Percentiles rank a stretch among this genome's conserved stretches.
phyloP scores from a whole-genome alignment of 371 early-diverging fungal species.

The Actinomortierella ambigua region DNA sequence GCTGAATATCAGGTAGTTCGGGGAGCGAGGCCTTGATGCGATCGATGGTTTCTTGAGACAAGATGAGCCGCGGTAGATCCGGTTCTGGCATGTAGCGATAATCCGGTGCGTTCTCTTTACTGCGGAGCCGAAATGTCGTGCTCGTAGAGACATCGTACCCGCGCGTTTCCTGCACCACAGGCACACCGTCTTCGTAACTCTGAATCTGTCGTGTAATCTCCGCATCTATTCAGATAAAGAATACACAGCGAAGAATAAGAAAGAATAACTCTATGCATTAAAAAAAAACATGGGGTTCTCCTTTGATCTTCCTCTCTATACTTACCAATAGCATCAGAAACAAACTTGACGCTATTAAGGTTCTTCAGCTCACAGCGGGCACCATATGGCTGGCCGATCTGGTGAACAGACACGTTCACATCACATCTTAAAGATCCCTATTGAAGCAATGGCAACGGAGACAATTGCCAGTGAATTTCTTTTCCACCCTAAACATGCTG shows the following conservation, averaged over 20 bases:
- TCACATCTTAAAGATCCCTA: conserved; percentile 90
- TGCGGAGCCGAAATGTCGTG: conserved; percentile 70
- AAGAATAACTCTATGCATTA: neutral
- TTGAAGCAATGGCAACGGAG: neutral
- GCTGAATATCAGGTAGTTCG: conserved; percentile 74
- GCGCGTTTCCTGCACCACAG: conserved; percentile 75
- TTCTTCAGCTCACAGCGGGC: conserved; percentile 90
- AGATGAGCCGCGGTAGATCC: conserved; percentile 72
- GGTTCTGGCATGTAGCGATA: conserved; percentile 95
- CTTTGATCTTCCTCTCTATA: neutral
- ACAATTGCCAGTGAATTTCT: too few relatives aligned
- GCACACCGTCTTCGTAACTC: conserved; percentile 56
- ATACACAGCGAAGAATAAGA: neutral
- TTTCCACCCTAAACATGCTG: too few relatives aligned
- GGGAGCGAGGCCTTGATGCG: conserved; percentile 55
- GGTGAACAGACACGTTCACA: conserved; percentile 87
- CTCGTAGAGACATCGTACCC: conserved; percentile 71
- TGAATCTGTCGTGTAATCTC: conserved; percentile 80
- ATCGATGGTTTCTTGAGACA: conserved; percentile 59
- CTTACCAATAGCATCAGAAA: conserved; percentile 74
- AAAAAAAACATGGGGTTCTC: neutral
- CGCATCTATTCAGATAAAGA: conserved; percentile 57
- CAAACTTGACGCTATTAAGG: conserved; percentile 77
- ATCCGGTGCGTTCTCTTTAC: conserved; percentile 86
- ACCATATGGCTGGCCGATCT: conserved; percentile 60